Evolutionary conservation across 441 rosid genomes (phyloP).

Genomic region (Populus tomentosa): DNA sequence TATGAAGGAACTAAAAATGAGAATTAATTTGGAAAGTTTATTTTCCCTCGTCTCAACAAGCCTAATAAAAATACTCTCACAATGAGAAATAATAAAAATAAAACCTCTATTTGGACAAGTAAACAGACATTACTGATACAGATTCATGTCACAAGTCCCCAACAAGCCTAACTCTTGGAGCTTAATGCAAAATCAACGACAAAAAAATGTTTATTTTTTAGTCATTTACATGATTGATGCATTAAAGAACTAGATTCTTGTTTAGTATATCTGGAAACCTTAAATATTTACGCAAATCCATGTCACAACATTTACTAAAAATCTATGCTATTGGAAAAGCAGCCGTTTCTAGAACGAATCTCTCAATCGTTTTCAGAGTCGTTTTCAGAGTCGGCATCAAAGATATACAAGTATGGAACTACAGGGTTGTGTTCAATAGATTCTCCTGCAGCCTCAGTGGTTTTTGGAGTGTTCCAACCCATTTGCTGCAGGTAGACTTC

Average conservation of each 20-base stretch:
- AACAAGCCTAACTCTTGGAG: neutral
- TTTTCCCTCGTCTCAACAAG: no score
- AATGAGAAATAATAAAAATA: no score
- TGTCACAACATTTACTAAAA: neutral
- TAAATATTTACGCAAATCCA: neutral
- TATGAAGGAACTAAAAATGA: no score
- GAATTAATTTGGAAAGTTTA: no score
- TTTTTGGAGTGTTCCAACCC: constrained; percentile 28
- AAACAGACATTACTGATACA: no score
- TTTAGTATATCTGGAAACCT: neutral
- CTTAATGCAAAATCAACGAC: neutral
- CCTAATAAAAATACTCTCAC: neutral
- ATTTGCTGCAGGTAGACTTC: constrained; percentile 46
- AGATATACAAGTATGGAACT: constrained; percentile 46
- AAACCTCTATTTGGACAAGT: neutral
- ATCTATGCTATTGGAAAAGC: neutral
- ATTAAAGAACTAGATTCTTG: neutral
- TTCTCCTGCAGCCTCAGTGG: neutral
- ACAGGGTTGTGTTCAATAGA: constrained; percentile 9
- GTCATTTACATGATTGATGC: neutral
- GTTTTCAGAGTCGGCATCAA: constrained; percentile 44
- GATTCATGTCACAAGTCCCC: no score
- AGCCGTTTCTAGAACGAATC: neutral
- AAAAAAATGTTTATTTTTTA: neutral
- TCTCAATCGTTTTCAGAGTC: constrained; percentile 35